phyloP scores from a whole-genome alignment of 2,329 filamentous ascomycete species.

The Trichoderma asperellum region DNA sequence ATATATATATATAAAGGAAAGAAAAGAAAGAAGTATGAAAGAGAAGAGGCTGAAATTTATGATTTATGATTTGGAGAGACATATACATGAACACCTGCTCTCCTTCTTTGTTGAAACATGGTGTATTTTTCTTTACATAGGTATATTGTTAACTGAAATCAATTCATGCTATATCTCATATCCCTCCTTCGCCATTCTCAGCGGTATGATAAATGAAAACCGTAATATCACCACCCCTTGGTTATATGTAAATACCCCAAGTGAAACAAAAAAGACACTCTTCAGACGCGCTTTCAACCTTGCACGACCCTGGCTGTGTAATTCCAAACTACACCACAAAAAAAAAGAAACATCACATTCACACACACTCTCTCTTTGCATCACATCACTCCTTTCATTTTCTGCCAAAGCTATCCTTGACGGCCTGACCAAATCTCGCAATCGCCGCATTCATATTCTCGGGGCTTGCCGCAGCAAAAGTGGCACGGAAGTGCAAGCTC shows the following conservation, averaged over 20 bases:
- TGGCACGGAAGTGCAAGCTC: slow-evolving; percentile 85
- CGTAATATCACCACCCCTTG: background rate
- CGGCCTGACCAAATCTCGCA: slow-evolving; percentile 72
- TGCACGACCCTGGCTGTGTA: background rate
- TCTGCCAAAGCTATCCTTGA: slow-evolving; percentile 61
- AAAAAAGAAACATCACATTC: background rate
- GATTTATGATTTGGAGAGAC: background rate
- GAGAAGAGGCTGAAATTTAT: background rate
- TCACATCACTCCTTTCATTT: slow-evolving; percentile 34
- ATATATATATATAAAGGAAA: background rate
- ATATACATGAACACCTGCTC: background rate
- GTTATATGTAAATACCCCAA: background rate
- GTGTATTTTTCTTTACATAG: background rate
- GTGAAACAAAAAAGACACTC: background rate
- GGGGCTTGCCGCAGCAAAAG: slow-evolving; percentile 79
- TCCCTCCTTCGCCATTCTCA: background rate
- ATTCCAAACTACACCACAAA: background rate
- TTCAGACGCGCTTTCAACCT: background rate
- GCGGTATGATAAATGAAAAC: background rate
- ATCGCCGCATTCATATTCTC: slow-evolving; percentile 75
- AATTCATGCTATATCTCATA: background rate
- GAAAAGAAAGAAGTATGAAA: background rate
- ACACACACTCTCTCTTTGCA: background rate
- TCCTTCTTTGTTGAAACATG: background rate
- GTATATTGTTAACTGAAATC: background rate